Evolutionary conservation across 345 rosid genomes (phyloP).

Genomic region (Rhizophora mangle): DNA sequence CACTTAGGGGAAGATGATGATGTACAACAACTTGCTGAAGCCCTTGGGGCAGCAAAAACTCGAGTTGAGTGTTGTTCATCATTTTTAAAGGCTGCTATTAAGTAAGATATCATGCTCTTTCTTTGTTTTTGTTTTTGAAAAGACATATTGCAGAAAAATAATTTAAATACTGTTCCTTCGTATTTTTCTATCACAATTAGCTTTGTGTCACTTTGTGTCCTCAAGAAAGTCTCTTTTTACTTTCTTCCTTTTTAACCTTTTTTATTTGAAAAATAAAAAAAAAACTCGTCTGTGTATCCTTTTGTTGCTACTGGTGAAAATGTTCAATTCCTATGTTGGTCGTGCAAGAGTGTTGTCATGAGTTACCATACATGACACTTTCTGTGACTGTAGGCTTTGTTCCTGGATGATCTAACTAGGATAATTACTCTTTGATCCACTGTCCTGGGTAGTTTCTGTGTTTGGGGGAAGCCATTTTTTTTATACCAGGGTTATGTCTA

Average conservation of each 20-base stretch:
- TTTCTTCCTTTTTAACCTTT: background rate
- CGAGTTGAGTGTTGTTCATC: conserved; percentile 79
- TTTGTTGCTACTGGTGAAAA: background rate
- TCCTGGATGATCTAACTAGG: background rate
- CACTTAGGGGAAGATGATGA: conserved; percentile 69
- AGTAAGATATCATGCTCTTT: conserved; percentile 39
- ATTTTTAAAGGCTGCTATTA: conserved; percentile 83
- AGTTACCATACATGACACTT: background rate
- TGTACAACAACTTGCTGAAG: conserved; percentile 70
- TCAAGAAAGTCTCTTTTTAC: background rate
- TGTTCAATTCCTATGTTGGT: background rate
- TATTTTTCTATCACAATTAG: no score
- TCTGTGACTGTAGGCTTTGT: background rate
- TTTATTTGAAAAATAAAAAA: no score
- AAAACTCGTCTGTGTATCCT: background rate
- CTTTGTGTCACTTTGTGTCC: no score
- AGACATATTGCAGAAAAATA: no score
- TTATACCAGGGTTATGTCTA: background rate
- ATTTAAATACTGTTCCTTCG: no score
- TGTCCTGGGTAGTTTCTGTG: background rate
- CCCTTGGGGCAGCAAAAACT: conserved; percentile 81
- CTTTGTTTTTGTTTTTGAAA: background rate
- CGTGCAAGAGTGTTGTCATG: background rate
- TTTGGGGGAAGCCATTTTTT: background rate
- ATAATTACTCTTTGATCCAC: background rate